These are phyloP conservation scores for Cenchrus fungigraminus DNA, from an alignment of 176 grass and related monocot species.

Conservation along the genomic window DNA sequence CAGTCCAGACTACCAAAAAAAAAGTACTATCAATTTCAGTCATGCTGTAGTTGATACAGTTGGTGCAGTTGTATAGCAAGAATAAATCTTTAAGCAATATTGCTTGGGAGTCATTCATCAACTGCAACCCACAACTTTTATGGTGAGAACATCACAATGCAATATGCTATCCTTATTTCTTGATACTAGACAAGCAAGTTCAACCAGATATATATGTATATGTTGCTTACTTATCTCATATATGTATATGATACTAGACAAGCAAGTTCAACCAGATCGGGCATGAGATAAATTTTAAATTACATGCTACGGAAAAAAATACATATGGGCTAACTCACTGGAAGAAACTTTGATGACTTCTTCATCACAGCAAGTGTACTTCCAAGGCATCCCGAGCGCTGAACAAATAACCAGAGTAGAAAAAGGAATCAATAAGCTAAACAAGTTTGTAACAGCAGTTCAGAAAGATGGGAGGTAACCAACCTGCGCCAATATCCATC, in stretches of 20 bases:
- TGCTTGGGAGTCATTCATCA: background rate
- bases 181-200: background rate
- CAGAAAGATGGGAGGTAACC: constrained; percentile 20
- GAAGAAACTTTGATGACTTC: constrained; percentile 85
- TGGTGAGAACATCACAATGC: background rate
- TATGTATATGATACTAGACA: background rate
- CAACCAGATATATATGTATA: background rate
- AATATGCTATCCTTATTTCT: constrained; percentile 9
- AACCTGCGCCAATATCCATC: constrained; percentile 92
- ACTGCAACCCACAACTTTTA: background rate
- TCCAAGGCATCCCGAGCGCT: constrained; percentile 94
- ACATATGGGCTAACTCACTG: constrained; percentile 55
- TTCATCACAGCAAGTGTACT: constrained; percentile 94
- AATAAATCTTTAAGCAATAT: background rate
- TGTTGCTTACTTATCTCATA: background rate
- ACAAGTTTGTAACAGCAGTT: constrained; percentile 14
- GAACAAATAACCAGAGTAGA: constrained; percentile 1
- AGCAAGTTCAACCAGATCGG: no score
- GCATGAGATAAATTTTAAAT: background rate
- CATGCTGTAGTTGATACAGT: background rate
- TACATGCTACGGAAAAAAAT: constrained; percentile 22
- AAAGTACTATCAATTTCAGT: background rate
- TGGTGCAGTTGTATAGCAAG: background rate
- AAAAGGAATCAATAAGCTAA: background rate
- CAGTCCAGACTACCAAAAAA: background rate